Conservation (phyloP, 78 protist genomes). For the Dictyostelium purpureum region DNA sequence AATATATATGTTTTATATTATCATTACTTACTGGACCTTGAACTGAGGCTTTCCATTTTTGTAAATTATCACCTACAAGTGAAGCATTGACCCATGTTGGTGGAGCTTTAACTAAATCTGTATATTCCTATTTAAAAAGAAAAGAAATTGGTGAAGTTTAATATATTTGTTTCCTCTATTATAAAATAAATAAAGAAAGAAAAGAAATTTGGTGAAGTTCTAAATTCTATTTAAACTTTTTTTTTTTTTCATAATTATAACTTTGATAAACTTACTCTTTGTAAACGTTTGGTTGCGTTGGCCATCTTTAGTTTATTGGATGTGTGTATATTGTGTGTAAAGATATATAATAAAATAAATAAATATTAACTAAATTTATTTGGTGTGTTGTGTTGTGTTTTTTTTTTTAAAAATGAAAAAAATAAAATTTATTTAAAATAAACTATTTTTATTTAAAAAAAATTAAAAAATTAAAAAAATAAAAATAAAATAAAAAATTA, state of each 20-base stretch:
- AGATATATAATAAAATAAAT: neutral
- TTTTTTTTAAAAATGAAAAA: neutral
- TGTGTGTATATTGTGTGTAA: neutral
- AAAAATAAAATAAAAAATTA: neutral
- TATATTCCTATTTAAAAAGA: constrained; percentile 9
- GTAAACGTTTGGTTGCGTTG: constrained; percentile 42
- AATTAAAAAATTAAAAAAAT: neutral
- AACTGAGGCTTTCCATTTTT: constrained; percentile 69
- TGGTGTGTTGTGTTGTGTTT: neutral
- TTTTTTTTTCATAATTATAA: neutral
- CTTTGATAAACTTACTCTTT: constrained; percentile 14
- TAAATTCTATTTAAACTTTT: neutral
- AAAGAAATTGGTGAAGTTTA: neutral
- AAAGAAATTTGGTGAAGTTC: neutral
- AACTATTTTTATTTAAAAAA: neutral
- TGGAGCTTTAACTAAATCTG: constrained; percentile 54
- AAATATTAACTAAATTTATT: neutral
- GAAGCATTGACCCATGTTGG: constrained; percentile 48
- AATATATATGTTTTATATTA: neutral
- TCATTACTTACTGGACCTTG: constrained; percentile 50
- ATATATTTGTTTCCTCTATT: neutral
- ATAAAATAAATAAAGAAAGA: neutral
- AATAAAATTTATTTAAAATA: neutral
- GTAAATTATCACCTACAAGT: constrained; percentile 51
- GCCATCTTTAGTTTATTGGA: neutral